These are phyloP conservation scores for Silene noctiflora DNA, from an alignment of 179 eudicot species.

Conservation along the genomic window DNA sequence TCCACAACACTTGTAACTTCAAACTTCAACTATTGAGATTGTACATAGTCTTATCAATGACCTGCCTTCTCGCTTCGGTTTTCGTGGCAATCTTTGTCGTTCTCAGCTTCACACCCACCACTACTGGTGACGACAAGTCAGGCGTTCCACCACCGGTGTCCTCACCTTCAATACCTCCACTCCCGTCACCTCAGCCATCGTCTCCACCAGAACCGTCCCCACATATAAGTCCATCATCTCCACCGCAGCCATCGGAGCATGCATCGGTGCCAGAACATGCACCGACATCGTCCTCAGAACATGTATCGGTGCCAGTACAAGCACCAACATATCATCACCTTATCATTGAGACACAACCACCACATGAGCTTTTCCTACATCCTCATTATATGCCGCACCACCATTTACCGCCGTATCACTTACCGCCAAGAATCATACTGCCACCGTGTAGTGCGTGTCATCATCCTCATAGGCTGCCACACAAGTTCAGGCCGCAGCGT, in stretches of 20 bases:
- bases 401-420: constrained; percentile 23
- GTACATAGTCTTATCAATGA: constrained; percentile 17
- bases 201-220: too few species aligned
- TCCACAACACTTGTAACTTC: background rate
- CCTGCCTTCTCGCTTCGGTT: constrained; percentile 22
- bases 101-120: constrained; percentile 19
- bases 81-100: constrained; percentile 17
- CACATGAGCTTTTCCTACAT: constrained; percentile 25
- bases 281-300: background rate
- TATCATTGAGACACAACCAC: background rate
- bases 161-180: background rate
- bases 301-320: background rate
- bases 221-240: too few species aligned
- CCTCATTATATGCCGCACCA: constrained; percentile 31
- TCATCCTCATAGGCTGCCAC: constrained; percentile 19
- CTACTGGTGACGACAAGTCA: background rate
- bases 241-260: background rate
- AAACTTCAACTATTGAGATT: background rate
- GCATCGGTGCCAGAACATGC: background rate
- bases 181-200: too few species aligned
- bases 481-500: constrained; percentile 24
- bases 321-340: constrained; percentile 16
- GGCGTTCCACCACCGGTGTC: background rate
- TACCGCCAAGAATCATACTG: constrained; percentile 24
- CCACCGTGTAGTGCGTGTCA: constrained; percentile 32